Base-by-base conservation (phyloP, 768 basidiomycete species). In the Multifurca ochricompacta region DNA sequence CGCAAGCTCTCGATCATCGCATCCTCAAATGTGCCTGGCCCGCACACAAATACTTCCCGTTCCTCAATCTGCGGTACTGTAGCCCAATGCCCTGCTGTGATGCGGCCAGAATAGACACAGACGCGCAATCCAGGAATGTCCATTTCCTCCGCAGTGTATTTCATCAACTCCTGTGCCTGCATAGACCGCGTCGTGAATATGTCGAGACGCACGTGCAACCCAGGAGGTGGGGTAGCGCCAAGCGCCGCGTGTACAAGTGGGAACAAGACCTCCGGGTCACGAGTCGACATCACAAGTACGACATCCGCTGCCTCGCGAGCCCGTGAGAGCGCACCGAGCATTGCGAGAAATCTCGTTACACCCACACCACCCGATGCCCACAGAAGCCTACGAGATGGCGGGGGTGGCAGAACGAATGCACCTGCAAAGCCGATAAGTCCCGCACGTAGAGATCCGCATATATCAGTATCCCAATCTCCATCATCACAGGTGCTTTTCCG, bases 311-410 rank as follows among this genome's bases (percentile, higher is more conserved):
- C 46, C 44, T 18, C 56, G 40, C 46, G 54, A 25, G 44, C 35
- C 39, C 53, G 50, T 23, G 58, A 49, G 16, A 65, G 59, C 11
- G 53, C 45, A 16, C 59, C 50, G 13, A 81, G 69, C 76, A 83
- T 74, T 25, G 74, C 73, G n/a, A 84, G 62, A 65, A 80, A 84
- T 0, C 81, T 82, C 16, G 83, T 84, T 18, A 84, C 43, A 3
- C 83, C 82, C 36, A 85, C 83, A 0, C 82, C 82, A 21, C 80
- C 82, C 1, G 80, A 81, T n/a, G 80, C 66, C 80, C 79, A 83
- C 25, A 82, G 64, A 27, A 80, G 61, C 30, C 69, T 69, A 8
- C 52, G 34, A 25, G 62, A 28, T 28, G 21, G 36, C 5, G 69
- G 67, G 28, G 43, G 27, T 4, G 53, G 54, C 4, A 80, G 67